Base-by-base conservation (phyloP, 2,329 filamentous ascomycete genomes). In the Alternaria alternata region DNA sequence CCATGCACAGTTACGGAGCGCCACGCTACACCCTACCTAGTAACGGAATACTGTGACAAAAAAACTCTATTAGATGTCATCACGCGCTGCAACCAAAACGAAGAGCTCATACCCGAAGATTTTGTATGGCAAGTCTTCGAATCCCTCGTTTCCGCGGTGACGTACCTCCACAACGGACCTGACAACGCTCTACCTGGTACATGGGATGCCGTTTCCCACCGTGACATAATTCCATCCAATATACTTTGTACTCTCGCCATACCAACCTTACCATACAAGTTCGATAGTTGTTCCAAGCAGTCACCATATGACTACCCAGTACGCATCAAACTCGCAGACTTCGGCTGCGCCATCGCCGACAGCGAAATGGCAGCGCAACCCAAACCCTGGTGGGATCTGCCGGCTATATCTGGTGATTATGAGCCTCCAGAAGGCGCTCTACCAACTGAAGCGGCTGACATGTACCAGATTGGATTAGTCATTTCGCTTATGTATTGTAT, bases 391-490 rank as follows among this genome's bases (percentile, higher is more conserved):
- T 18, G 8, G 5, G 9, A 8, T 3, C 22, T 51, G 12, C 48
- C 48, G 5, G 14, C 38, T 7, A n/a, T 51, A 4, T 30, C 30
- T 7, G 20, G 18, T 39, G 7, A 39, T 9, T 57, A 44, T 30
- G 22, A 14, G 11, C 47, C 47, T n/a, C 54, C 28, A 8, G 36
- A 52, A 30, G 42, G 18, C 8, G 47, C 47, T 7, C 32, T 46
- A 9, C 47, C 54, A 4, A 30, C 54, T 1, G 54, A 52, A 14
- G 47, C 54, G 2, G 30, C 47, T n/a, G 54, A 57, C n/a, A 44
- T 52, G 18, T 57, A 57, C n/a, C 54, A 57, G 12, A 16, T 52
- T 14, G 54, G 47, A 4, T 5, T 57, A 20, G 32, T 57, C n/a
- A 12, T 57, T 4, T 39, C 36, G 22, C 36, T 38, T 7, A 52